Evolutionary conservation across 331 rosid species (phyloP).

Genomic region (Quercus lobata): DNA sequence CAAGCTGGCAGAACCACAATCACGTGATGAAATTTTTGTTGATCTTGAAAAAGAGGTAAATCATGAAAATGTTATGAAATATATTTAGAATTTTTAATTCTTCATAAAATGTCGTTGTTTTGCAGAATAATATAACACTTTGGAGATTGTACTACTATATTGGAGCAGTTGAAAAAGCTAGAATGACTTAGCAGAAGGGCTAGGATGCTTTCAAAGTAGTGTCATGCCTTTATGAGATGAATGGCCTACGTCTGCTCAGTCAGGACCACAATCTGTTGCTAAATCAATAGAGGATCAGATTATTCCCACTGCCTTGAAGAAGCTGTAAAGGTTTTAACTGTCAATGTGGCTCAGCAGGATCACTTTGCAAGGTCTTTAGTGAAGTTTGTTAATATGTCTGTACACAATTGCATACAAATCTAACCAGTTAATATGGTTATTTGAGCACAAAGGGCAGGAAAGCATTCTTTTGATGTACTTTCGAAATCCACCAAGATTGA

Average conservation of each 20-base stretch:
- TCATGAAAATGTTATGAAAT: neutral
- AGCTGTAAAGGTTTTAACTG: neutral
- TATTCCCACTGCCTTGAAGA: neutral
- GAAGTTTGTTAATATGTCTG: neutral
- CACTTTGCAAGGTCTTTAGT: neutral
- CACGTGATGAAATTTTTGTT: slow-evolving; percentile 39
- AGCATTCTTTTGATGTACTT: neutral
- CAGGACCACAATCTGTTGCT: neutral
- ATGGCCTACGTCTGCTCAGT: neutral
- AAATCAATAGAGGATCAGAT: neutral
- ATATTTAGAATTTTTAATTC: neutral
- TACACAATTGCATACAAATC: neutral
- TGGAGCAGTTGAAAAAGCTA: slow-evolving; percentile 73
- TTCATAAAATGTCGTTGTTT: slow-evolving; percentile 14
- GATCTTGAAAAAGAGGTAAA: slow-evolving; percentile 78
- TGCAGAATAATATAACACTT: slow-evolving; percentile 65
- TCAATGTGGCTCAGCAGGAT: neutral
- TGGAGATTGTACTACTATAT: slow-evolving; percentile 80
- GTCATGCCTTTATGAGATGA: neutral
- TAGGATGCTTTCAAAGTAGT: slow-evolving; percentile 29
- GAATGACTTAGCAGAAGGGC: slow-evolving; percentile 29
- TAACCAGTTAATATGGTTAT: neutral
- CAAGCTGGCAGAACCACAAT: slow-evolving; percentile 24
- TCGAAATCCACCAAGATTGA: neutral
- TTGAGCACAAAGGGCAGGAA: neutral